Base-by-base conservation (phyloP, 1,284 basidiomycete genomes). In the Fomitopsis pinicola region DNA sequence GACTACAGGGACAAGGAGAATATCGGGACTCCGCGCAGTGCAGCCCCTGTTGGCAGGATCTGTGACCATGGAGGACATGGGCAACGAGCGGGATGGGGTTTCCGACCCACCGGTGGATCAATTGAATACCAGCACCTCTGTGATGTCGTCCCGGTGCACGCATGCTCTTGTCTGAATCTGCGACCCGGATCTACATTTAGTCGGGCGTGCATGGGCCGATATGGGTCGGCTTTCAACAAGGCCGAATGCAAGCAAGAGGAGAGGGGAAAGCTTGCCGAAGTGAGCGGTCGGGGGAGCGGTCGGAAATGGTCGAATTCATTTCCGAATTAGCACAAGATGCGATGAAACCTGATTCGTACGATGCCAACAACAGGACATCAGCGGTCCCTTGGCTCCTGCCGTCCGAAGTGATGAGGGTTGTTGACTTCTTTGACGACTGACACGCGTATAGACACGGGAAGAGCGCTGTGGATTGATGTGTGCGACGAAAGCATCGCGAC, bases 341-440 rank as follows among this genome's bases (percentile, higher is more conserved):
- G 36, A 40, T 54, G 52, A 54, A 54, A 54, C 52, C 22, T 54
- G 52, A 54, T 54, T 38, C 1, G 48, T 50, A 53, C 50, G 50
- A 54, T 54, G 48, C 48, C 35, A 54, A 53, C 50, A 53, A 36
- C 50, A 36, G 50, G 15, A 53, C 52, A 54, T 54, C 52, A 54
- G 35, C 52, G 35, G 36, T 28, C 22, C 46, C 46, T 38, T 54
- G 36, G 52, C 35, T 26, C 14, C n/a, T 22, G 33, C 15, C 12
- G 36, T 33, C 30, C 35, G 15, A 14, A 35, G 8, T 53, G 33
- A 53, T 53, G 22, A 53, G 19, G 17, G 52, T 38, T 19, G 52
- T 35, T 26, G 52, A 35, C 52, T 54, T 36, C 17, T 36, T 38
- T 54, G 52, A 22, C 52, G 33, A 40, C 52, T 54, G 52, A 38